Evolutionary conservation across 2,329 filamentous ascomycete species (phyloP).

Genomic region (Fusarium lyarnte): DNA sequence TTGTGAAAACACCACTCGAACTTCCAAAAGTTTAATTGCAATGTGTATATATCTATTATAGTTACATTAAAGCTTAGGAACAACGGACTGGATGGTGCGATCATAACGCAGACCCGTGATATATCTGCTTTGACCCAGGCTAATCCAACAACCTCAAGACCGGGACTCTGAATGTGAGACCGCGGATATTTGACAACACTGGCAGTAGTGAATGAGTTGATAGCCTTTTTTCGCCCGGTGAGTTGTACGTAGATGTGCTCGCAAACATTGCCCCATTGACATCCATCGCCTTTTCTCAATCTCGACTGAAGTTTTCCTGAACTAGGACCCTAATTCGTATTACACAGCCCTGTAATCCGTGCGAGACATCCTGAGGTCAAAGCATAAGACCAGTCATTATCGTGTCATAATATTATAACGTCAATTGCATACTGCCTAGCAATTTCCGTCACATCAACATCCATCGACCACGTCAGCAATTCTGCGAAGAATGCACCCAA

Average conservation of each 20-base stretch:
- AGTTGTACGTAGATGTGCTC: background rate
- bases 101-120: background rate
- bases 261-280: background rate
- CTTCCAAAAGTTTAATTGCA: background rate
- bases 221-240: background rate
- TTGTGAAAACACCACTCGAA: background rate
- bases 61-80: background rate
- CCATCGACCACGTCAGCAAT: background rate
- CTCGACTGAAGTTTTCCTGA: background rate
- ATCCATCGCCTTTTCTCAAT: background rate
- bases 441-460: background rate
- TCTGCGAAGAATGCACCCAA: background rate
- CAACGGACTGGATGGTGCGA: background rate
- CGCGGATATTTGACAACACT: background rate
- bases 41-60: background rate
- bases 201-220: background rate
- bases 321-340: background rate
- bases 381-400: constrained; percentile 6
- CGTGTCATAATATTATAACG: background rate
- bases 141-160: background rate
- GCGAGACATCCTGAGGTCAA: background rate
- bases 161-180: background rate
- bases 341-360: background rate
- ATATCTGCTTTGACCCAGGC: background rate
- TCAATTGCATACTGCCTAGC: background rate